phyloP scores from a whole-genome alignment of 2,329 filamentous ascomycete species.

The Neoascochyta sp. region DNA sequence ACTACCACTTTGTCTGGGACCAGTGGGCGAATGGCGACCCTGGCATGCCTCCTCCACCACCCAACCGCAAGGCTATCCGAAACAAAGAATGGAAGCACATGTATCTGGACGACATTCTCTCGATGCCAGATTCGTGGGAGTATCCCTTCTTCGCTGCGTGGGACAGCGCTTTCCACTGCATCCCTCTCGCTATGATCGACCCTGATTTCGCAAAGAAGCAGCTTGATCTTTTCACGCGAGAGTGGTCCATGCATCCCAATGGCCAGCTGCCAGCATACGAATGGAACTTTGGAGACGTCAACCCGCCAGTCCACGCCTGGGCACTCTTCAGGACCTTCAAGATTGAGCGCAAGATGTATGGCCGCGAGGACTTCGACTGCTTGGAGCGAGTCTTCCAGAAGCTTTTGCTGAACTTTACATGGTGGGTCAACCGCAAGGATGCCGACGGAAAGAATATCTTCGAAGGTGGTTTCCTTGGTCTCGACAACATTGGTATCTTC shows the following conservation, averaged over 20 bases:
- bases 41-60: slow-evolving; percentile 78
- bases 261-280: slow-evolving; percentile 91
- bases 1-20: slow-evolving; percentile 95
- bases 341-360: slow-evolving; percentile 96
- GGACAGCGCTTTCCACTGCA: slow-evolving; percentile 97
- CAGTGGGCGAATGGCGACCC: slow-evolving; percentile 97
- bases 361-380: slow-evolving; percentile 90
- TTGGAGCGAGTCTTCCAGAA: slow-evolving; percentile 96
- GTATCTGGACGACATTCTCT: slow-evolving; percentile 89
- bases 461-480: slow-evolving; percentile 88
- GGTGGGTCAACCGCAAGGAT: slow-evolving; percentile 99
- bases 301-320: slow-evolving; percentile 95
- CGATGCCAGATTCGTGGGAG: slow-evolving; percentile 98
- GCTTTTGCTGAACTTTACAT: slow-evolving; percentile 91
- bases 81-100: slow-evolving; percentile 93
- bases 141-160: slow-evolving; percentile 97
- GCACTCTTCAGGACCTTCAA: slow-evolving; percentile 95
- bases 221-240: slow-evolving; percentile 88
- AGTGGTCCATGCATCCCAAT: slow-evolving; percentile 99
- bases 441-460: slow-evolving; percentile 94
- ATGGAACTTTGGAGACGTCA: slow-evolving; percentile 98
- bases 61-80: slow-evolving; percentile 72
- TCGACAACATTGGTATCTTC: slow-evolving; percentile 97
- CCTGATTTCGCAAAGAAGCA: slow-evolving; percentile 98
- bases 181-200: slow-evolving; percentile 93